These are phyloP conservation scores for Wickerhamomyces bovis DNA, from an alignment of 805 yeast species.

Conservation along the genomic window DNA sequence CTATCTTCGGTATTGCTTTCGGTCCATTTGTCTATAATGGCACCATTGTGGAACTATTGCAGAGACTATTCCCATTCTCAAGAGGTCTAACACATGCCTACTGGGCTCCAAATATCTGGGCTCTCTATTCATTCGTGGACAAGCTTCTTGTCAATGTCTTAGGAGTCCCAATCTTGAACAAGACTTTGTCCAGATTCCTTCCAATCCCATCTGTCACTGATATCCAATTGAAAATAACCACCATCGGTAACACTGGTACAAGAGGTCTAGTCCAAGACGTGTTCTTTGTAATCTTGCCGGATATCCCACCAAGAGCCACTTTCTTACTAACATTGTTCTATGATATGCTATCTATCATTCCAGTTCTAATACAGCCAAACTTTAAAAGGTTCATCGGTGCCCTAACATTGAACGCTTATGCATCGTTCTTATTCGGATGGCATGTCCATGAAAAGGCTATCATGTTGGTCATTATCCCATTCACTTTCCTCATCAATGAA, in stretches of 20 bases:
- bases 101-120: slow-evolving; percentile 99
- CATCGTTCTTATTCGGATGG: slow-evolving; percentile 95
- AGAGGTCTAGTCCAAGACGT: slow-evolving; percentile 92
- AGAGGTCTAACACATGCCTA: slow-evolving; percentile 96
- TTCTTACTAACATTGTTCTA: slow-evolving; percentile 78
- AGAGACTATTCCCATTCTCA: slow-evolving; percentile 84
- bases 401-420: slow-evolving; percentile 81
- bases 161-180: slow-evolving; percentile 31
- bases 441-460: slow-evolving; percentile 98
- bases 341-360: slow-evolving; percentile 72
- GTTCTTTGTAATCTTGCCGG: slow-evolving; percentile 72
- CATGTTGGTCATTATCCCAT: slow-evolving; percentile 83
- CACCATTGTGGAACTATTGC: slow-evolving; percentile 57
- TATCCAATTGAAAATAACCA: slow-evolving; percentile 24
- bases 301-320: slow-evolving; percentile 70
- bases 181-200: slow-evolving; percentile 30
- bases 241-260: slow-evolving; percentile 45
- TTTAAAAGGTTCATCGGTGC: slow-evolving; percentile 78
- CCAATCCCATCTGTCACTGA: slow-evolving; percentile 28
- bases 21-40: slow-evolving; percentile 61
- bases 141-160: slow-evolving; percentile 51
- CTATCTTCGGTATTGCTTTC: slow-evolving; percentile 63
- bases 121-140: slow-evolving; percentile 80
- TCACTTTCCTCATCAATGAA: slow-evolving; percentile 68
- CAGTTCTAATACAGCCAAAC: slow-evolving; percentile 64